phyloP scores from a whole-genome alignment of 768 basidiomycete genomes.

The Lactarius pseudohatsudake region DNA sequence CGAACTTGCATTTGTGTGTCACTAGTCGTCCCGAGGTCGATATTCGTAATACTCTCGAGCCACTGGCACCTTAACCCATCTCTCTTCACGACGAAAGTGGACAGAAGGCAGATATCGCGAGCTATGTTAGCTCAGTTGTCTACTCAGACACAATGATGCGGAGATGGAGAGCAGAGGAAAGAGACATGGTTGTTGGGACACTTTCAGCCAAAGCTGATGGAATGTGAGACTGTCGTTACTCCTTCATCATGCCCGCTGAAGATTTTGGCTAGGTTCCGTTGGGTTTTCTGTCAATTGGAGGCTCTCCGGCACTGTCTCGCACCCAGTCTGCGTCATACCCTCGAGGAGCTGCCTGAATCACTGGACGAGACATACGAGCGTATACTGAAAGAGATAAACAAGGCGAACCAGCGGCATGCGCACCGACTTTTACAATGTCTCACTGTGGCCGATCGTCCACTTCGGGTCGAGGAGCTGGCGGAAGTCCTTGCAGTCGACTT shows the following conservation, averaged over 20 bases:
- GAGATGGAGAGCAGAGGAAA: not conserved
- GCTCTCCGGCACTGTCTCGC: not conserved
- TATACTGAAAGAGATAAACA: not conserved
- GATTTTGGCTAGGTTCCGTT: not conserved
- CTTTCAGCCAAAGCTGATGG: conserved; percentile 2
- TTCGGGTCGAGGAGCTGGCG: conserved; percentile 3
- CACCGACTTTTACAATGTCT: not conserved
- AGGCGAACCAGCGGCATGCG: not conserved
- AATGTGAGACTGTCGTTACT: not conserved
- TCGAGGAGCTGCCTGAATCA: not conserved
- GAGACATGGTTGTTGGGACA: not conserved
- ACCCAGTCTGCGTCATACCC: not conserved
- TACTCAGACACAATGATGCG: not conserved
- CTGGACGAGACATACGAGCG: conserved; percentile 5
- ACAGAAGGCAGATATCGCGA: not conserved
- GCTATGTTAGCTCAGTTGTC: not conserved
- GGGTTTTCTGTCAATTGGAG: conserved; percentile 1
- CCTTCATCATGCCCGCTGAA: not conserved
- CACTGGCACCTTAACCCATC: not conserved
- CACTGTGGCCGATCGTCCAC: not conserved
- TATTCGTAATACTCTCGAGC: not conserved
- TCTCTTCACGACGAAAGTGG: not conserved
- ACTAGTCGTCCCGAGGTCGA: not conserved
- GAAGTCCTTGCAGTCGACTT: conserved; percentile 6
- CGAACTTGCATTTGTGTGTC: not conserved